Conservation (phyloP, 768 basidiomycete genomes). For the Strobilomyces dryophilus region DNA sequence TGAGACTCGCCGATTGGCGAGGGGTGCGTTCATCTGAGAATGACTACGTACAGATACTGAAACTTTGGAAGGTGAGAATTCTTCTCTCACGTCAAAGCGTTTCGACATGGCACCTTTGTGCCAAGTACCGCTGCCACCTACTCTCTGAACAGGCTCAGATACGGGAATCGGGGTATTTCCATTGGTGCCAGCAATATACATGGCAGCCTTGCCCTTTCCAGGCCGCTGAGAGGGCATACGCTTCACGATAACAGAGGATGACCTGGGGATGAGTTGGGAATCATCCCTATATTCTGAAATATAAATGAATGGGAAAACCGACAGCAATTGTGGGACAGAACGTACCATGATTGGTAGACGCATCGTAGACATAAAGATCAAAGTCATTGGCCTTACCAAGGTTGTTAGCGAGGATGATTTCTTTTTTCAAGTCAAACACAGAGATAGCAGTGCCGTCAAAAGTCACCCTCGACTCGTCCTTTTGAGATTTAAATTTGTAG, state of each 20-base stretch:
- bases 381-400: conserved; percentile 97
- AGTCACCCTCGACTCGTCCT: conserved; percentile 89
- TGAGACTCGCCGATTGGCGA: conserved; percentile 25
- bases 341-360: conserved; percentile 85
- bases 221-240: conserved; percentile 79
- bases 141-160: conserved; percentile 43
- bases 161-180: conserved; percentile 39
- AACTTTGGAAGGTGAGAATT: conserved; percentile 32
- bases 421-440: conserved; percentile 98
- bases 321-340: neutral
- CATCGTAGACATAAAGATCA: conserved; percentile 85
- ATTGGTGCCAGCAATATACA: conserved; percentile 59
- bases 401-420: conserved; percentile 94
- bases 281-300: conserved; percentile 86
- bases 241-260: conserved; percentile 90
- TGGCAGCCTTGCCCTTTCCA: conserved; percentile 77
- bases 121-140: conserved; percentile 44
- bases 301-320: neutral
- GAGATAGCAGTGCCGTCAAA: conserved; percentile 99
- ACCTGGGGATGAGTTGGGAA: conserved; percentile 85
- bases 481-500: conserved; percentile 96
- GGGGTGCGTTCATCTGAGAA: conserved; percentile 22
- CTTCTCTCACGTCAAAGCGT: conserved; percentile 87
- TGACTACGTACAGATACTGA: conserved; percentile 29
- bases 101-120: conserved; percentile 78